phyloP scores from a whole-genome alignment of 257 asterid genomes.

The Nicotiana otophora region DNA sequence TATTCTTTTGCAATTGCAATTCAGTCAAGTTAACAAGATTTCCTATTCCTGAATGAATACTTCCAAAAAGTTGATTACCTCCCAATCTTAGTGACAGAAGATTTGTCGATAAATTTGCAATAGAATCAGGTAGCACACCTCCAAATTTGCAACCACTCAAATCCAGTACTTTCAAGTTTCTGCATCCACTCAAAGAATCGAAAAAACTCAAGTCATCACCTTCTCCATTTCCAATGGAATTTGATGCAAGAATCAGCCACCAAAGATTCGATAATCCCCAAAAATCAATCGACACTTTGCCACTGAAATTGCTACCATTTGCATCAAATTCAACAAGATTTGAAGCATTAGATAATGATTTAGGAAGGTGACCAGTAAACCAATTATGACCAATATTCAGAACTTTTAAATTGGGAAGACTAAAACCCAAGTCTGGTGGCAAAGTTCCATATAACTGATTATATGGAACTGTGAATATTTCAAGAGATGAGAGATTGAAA shows the following conservation, averaged over 20 bases:
- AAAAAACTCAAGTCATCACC: constrained; percentile 8
- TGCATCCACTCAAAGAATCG: not conserved
- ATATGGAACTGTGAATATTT: not conserved
- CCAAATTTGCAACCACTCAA: not conserved
- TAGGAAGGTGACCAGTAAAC: not conserved
- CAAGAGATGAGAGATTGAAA: constrained; percentile 11
- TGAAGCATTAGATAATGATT: constrained; percentile 6
- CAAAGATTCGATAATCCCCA: not conserved
- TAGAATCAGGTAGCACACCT: constrained; percentile 3
- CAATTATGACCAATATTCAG: constrained; percentile 2
- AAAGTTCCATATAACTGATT: constrained; percentile 9
- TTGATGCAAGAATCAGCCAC: constrained; percentile 1
- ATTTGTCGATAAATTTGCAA: constrained; percentile 6
- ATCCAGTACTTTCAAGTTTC: not conserved
- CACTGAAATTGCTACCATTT: not conserved
- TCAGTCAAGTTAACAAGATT: constrained; percentile 4
- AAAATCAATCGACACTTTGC: not conserved
- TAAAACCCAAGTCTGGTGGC: not conserved
- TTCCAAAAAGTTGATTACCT: constrained; percentile 2
- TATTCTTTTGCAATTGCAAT: constrained; percentile 9
- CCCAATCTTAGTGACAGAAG: not conserved
- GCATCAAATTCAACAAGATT: constrained; percentile 6
- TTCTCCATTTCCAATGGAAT: not conserved
- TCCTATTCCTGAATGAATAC: constrained; percentile 6
- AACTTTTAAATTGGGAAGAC: not conserved